These are phyloP conservation scores for Lipomyces lipofer DNA, from an alignment of 805 yeast genomes.

Conservation along the genomic window DNA sequence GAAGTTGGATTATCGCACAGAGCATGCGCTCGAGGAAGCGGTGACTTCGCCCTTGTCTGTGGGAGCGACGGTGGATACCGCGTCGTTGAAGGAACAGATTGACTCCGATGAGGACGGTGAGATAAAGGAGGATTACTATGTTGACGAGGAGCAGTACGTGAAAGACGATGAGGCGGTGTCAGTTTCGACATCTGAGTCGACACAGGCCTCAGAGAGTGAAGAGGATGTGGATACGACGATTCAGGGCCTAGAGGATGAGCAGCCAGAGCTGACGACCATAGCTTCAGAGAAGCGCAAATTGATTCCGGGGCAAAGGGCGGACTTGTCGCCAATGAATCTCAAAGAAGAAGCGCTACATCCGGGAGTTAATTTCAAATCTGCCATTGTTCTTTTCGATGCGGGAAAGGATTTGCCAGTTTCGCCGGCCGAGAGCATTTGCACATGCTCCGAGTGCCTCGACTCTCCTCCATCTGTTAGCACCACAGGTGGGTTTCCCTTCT, in stretches of 20 bases:
- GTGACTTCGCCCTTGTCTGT: conserved; percentile 9
- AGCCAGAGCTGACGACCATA: no score
- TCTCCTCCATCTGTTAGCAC: conserved; percentile 1
- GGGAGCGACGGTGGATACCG: background rate
- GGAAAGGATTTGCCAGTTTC: no score
- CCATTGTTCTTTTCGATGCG: background rate
- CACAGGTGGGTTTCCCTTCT: background rate
- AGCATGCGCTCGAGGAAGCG: background rate
- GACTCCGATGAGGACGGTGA: background rate
- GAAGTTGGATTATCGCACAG: background rate
- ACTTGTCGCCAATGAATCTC: background rate
- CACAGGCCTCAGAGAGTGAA: no score
- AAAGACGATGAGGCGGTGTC: background rate
- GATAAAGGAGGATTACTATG: background rate
- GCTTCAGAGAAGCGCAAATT: no score
- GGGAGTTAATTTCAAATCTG: background rate
- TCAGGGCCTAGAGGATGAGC: no score
- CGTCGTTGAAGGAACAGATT: background rate
- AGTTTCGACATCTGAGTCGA: background rate
- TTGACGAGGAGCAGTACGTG: background rate
- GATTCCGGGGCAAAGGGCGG: background rate
- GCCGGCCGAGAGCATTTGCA: background rate
- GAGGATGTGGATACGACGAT: no score
- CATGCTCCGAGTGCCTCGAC: background rate
- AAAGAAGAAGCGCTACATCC: background rate